Percentiles rank a stretch among this genome's conserved stretches.
Evolutionary conservation across 805 yeast genomes (phyloP).

Genomic region (Allodekkera sacchari): DNA sequence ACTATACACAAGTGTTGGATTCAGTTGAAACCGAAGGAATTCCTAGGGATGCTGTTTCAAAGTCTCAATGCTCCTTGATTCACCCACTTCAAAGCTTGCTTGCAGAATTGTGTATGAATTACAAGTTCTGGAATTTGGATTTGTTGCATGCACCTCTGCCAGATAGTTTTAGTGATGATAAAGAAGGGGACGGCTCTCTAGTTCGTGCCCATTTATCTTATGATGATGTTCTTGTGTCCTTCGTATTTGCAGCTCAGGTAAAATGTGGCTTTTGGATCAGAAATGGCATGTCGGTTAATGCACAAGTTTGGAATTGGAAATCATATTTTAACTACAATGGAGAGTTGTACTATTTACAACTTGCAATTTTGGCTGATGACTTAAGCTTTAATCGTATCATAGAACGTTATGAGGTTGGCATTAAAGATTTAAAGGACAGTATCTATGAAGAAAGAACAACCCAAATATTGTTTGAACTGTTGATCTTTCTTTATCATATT

Average conservation of each 20-base stretch:
- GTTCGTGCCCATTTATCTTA: no score
- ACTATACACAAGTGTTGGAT: slow-evolving; percentile 25
- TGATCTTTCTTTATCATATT: slow-evolving; percentile 36
- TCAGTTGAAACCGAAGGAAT: no score
- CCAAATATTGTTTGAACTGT: slow-evolving; percentile 34
- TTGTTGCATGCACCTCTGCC: slow-evolving; percentile 9
- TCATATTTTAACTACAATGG: slow-evolving; percentile 23
- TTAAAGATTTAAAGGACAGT: slow-evolving; percentile 22
- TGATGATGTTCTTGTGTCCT: slow-evolving; percentile 50
- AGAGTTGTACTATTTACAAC: slow-evolving; percentile 39
- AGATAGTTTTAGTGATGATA: no score
- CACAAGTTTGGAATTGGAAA: slow-evolving; percentile 15
- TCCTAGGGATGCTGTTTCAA: no score
- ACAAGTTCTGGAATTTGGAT: slow-evolving; percentile 20
- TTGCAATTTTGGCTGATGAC: slow-evolving; percentile 29
- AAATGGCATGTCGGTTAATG: slow-evolving; percentile 43
- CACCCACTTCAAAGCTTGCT: slow-evolving; percentile 54
- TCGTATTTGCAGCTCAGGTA: slow-evolving; percentile 55
- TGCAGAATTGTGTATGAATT: slow-evolving; percentile 33
- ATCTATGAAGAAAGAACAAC: slow-evolving; percentile 40
- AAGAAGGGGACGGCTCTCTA: no score
- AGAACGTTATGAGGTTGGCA: not conserved
- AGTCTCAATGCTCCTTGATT: no score
- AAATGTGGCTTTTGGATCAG: slow-evolving; percentile 65
- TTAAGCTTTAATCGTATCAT: slow-evolving; percentile 28